These are phyloP conservation scores for Fistulifera pelliculosa DNA, from an alignment of 108 stramenopile species.

Conservation along the genomic window DNA sequence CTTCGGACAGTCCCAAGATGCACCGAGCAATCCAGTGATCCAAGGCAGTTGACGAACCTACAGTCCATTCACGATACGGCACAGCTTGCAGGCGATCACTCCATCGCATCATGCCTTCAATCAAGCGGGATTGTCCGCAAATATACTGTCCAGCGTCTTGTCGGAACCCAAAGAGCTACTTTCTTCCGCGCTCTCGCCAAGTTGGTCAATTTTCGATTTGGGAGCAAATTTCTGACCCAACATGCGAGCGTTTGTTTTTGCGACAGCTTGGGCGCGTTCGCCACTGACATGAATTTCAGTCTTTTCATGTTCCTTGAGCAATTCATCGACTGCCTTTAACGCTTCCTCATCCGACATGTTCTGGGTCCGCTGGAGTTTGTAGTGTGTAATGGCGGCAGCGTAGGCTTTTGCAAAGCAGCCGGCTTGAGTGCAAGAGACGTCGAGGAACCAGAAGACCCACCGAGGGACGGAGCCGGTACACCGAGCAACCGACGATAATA, in stretches of 20 bases:
- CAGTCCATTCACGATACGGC: conserved; percentile 71
- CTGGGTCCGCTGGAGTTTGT: conserved; percentile 48
- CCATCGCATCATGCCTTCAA: conserved; percentile 72
- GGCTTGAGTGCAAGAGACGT: conserved; percentile 67
- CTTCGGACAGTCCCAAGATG: conserved; percentile 60
- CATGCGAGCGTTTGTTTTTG: background rate
- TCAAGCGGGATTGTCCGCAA: conserved; percentile 43
- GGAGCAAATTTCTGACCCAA: conserved; percentile 2
- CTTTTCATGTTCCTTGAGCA: conserved; percentile 40
- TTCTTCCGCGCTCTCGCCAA: conserved; percentile 11
- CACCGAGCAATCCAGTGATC: conserved; percentile 84
- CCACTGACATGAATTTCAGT: conserved; percentile 11
- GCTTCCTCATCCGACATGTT: conserved; percentile 52
- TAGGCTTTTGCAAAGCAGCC: conserved; percentile 55
- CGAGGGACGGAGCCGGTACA: conserved; percentile 17
- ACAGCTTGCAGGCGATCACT: conserved; percentile 54
- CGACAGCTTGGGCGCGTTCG: background rate
- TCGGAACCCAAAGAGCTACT: conserved; percentile 6
- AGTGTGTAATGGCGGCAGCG: conserved; percentile 67
- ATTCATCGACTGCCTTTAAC: conserved; percentile 50
- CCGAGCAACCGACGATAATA: conserved; percentile 65
- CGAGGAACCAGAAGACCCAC: conserved; percentile 8
- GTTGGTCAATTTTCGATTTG: background rate
- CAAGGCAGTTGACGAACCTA: conserved; percentile 70
- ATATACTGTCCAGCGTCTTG: conserved; percentile 30